phyloP scores from a whole-genome alignment of 2,329 filamentous ascomycete species.

The Colletotrichum echinochloae region DNA sequence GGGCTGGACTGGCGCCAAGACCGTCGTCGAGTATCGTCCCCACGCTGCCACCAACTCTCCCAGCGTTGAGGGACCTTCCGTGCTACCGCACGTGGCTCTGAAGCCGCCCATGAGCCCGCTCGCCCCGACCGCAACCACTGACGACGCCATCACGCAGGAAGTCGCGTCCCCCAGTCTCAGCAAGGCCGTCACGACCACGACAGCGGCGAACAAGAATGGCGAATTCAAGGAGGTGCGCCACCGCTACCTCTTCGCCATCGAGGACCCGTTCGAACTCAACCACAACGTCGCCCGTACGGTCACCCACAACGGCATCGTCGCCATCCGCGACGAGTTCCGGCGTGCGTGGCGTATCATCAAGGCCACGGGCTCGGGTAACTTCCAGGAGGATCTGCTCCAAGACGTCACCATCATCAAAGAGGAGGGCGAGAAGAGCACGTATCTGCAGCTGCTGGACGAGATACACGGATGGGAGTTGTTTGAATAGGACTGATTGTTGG shows the following conservation, averaged over 20 bases:
- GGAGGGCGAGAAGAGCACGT: conserved; percentile 50
- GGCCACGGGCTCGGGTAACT: conserved; percentile 57
- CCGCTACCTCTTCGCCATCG: conserved; percentile 88
- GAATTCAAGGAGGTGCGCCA: conserved; percentile 78
- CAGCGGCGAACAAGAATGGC: conserved; percentile 46
- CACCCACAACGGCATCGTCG: conserved; percentile 82
- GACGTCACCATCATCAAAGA: conserved; percentile 57
- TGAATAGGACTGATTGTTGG: conserved; percentile 14
- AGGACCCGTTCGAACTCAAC: conserved; percentile 89
- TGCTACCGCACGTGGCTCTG: conserved; percentile 3
- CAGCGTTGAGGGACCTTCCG: conserved; percentile 11
- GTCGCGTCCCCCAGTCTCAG: conserved; percentile 31
- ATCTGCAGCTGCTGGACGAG: conserved; percentile 54
- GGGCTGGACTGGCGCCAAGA: conserved; percentile 88
- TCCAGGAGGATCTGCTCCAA: conserved; percentile 64
- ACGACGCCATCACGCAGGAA: neutral
- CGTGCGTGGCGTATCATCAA: conserved; percentile 80
- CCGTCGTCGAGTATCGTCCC: conserved; percentile 54
- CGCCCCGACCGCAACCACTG: neutral
- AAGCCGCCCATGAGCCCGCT: conserved; percentile 14
- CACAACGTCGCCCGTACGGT: conserved; percentile 93
- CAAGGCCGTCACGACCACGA: conserved; percentile 11
- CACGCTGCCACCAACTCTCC: conserved; percentile 25
- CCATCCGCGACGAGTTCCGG: conserved; percentile 86
- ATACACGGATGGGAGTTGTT: conserved; percentile 51